Evolutionary conservation across 495 filamentous ascomycete genomes (phyloP).

Genomic region (Letharia columbiana): DNA sequence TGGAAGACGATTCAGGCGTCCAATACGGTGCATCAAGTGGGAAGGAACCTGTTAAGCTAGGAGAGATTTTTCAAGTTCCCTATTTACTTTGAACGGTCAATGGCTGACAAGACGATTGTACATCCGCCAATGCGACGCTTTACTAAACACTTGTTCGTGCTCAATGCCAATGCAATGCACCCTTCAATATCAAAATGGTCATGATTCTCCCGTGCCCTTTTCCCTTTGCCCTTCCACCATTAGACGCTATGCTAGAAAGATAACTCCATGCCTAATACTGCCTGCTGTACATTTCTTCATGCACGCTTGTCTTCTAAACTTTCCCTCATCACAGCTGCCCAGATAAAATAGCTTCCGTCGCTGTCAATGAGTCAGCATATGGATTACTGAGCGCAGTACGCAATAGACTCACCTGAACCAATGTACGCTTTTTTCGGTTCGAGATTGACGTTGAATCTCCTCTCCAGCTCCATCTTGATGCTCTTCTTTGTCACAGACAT

Average conservation of each 20-base stretch:
- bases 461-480: constrained; percentile 87
- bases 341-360: constrained; percentile 66
- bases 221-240: constrained; percentile 5
- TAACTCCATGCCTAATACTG: background rate
- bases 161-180: background rate
- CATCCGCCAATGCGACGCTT: background rate
- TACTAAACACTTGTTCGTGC: background rate
- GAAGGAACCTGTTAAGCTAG: background rate
- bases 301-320: background rate
- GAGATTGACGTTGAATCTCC: constrained; percentile 70
- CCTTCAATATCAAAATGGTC: background rate
- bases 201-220: constrained; percentile 2
- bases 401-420: constrained; percentile 66
- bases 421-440: constrained; percentile 84
- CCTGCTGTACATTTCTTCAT: background rate
- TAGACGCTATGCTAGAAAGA: background rate
- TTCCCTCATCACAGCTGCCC: constrained; percentile 46
- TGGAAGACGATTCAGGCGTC: background rate
- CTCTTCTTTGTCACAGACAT: constrained; percentile 99
- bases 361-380: constrained; percentile 39
- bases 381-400: background rate
- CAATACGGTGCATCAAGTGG: background rate
- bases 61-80: background rate
- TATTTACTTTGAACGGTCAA: background rate
- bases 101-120: background rate